Evolutionary conservation across 1,284 basidiomycete species (phyloP).

Genomic region (Cryptococcus jaspeensis): DNA sequence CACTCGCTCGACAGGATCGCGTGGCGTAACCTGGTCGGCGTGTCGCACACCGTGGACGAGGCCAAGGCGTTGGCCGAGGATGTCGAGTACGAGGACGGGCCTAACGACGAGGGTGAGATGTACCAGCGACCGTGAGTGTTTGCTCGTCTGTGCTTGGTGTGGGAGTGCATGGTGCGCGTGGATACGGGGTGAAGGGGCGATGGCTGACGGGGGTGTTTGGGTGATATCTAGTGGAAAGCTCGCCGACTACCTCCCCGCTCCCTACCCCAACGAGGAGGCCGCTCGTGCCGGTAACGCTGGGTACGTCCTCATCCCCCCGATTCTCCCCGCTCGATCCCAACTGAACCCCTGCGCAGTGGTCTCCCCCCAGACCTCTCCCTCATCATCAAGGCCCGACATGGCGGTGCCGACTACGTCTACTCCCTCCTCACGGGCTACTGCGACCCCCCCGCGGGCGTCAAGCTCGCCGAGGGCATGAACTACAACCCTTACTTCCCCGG

Average conservation of each 20-base stretch:
- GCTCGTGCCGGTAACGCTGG: conserved; percentile 87
- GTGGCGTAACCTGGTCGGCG: conserved; percentile 98
- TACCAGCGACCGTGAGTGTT: conserved; percentile 85
- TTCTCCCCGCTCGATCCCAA: not conserved
- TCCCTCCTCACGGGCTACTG: conserved; percentile 95
- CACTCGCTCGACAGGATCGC: conserved; percentile 99
- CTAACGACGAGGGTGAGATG: conserved; percentile 94
- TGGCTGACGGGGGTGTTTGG: not conserved
- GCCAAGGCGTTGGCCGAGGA: conserved; percentile 91
- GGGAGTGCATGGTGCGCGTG: not conserved
- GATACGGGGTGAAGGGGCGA: not conserved
- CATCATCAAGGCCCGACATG: conserved; percentile 98
- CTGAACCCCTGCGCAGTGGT: conserved; percentile 57
- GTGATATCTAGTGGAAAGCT: conserved; percentile 48
- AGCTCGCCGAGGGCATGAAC: conserved; percentile 95
- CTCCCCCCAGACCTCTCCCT: conserved; percentile 95
- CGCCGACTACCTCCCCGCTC: conserved; percentile 93
- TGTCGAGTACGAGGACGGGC: conserved; percentile 95
- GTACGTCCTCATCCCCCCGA: conserved; percentile 16
- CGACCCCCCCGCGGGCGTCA: conserved; percentile 94
- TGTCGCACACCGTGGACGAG: conserved; percentile 94
- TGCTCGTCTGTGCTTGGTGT: not conserved
- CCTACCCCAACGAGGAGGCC: conserved; percentile 98
- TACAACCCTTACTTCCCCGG: conserved; percentile 98
- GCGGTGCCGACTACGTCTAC: conserved; percentile 95